Conservation (phyloP, 805 yeast genomes). For the Maudiozyma barnettii region DNA sequence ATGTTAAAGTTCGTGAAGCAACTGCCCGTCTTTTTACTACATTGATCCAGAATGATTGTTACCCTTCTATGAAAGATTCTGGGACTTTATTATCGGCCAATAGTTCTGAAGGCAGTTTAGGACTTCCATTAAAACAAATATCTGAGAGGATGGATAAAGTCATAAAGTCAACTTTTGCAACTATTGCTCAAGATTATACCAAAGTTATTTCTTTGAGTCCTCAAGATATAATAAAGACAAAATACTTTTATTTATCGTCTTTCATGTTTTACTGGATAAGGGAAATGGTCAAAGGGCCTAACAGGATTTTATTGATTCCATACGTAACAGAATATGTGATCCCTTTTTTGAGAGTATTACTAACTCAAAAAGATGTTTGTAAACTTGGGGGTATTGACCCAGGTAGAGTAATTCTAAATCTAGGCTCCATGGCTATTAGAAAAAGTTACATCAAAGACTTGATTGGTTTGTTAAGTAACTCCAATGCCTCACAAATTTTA, state of each 20-base stretch:
- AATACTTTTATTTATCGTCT: slow-evolving; percentile 53
- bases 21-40: slow-evolving; percentile 48
- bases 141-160: slow-evolving; percentile 28
- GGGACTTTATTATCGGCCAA: slow-evolving; percentile 8
- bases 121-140: slow-evolving; percentile 25
- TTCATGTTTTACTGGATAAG: slow-evolving; percentile 55
- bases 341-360: slow-evolving; percentile 59
- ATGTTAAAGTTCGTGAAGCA: slow-evolving; percentile 60
- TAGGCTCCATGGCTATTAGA: slow-evolving; percentile 42
- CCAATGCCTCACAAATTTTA: neutral
- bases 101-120: slow-evolving; percentile 26
- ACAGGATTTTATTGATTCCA: slow-evolving; percentile 44
- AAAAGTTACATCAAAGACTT: slow-evolving; percentile 7
- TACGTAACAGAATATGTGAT: slow-evolving; percentile 44
- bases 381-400: slow-evolving; percentile 57
- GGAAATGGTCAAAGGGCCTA: slow-evolving; percentile 44
- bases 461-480: neutral
- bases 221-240: slow-evolving; percentile 49
- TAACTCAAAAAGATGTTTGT: slow-evolving; percentile 70
- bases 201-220: slow-evolving; percentile 32
- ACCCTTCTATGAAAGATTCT: slow-evolving; percentile 14
- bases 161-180: slow-evolving; percentile 37
- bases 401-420: slow-evolving; percentile 33
- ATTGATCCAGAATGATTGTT: slow-evolving; percentile 19
- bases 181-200: slow-evolving; percentile 34